Base-by-base conservation (phyloP, 176 grass and related monocot species). In the Phragmites australis region DNA sequence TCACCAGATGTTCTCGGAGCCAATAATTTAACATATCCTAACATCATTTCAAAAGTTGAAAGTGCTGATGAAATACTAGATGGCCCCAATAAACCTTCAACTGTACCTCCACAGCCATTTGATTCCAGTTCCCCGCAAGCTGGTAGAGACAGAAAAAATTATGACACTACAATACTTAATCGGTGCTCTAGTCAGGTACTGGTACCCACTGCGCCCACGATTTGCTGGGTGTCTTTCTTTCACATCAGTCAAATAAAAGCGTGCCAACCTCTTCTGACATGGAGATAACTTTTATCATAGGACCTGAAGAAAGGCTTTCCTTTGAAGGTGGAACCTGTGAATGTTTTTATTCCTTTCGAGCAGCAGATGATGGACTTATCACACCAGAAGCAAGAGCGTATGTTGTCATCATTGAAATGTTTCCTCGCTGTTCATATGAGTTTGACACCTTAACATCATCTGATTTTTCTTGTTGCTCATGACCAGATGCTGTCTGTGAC, bases 231-330 rank as follows among this genome's bases (percentile, higher is more conserved):
- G 15, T 23, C 25, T 75, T 82, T 74, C 62, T 75, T 70, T 72
- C 30, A 19, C 13, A n/a, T 22, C 15, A 52, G 34, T 82, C 45
- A 46, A 25, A 48, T 86, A 3, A 69, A 12, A 63, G 54, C 14
- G n/a, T 57, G 41, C 25, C 54, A 30, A 30, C 68, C 15, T 5
- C 9, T 71, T 34, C 52, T 53, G 53, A 70, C 45, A 79, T 55
- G 21, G 60, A 75, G 21, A 65, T 43, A n/a, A 76, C 45, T 7
- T 75, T 53, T 70, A 23, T 21, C 45, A 55, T 76, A 89, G 87
- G 87, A 85, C 45, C 70, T 81, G 70, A 89, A 70, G 64, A 69
- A 81, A 8, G 65, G 77, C 40, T 77, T 89, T 81, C 82, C 87
- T 32, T 62, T 89, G 71, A 89, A 85, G 77, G 77, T 85, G 55